Evolutionary conservation across 176 grass and related monocot species (phyloP), one percentile per base, ranked within the genome.

Genomic region (Puccinellia tenuiflora): DNA sequence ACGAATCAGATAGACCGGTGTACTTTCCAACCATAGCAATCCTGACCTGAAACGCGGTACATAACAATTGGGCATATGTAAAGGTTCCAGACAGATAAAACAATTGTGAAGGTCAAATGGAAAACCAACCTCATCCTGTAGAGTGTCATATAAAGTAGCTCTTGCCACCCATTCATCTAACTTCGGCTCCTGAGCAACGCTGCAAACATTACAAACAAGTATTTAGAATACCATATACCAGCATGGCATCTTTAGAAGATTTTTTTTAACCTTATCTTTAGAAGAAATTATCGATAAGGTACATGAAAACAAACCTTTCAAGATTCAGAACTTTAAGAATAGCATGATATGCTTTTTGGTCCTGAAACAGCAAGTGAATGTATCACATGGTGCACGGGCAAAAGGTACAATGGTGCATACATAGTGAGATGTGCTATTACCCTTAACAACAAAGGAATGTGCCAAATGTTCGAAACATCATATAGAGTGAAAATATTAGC

Each of bases 381-480:
- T 78, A 42, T 59, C 37, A 29, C 15, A 43, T 42, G 29, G 22
- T 61, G 54, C 54, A 60, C 25, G 34, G 38, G 26, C 15, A 60
- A 28, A 45, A 62, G 6, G 5, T 45, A 29, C 37, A 74, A 2
- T 62, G 25, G 34, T 18, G n/a, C 3, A 37, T 24, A 65, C 83
- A 79, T 50, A 48, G 60, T 13, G 1, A 81, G 24, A 82, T 72
- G 45, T 61, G 67, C 2, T 57, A 47, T 93, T 63, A 93, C 91
- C 91, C 54, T 59, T 75, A 93, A 79, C 47, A 77, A 56, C 45
- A 87, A 74, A 64, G 87, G 87, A 52, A 92, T 76, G 3, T 57
- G 87, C 87, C 87, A 87, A 73, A 92, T 90, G 60, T 89, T 92
- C 47, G 72, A 40, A 89, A 92, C 87, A 81, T 92, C 84, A 48